A percentile compares a stretch with the other conserved stretches of the same genome.
phyloP scores from a whole-genome alignment of 257 asterid species.

The Solanum clarkiae region DNA sequence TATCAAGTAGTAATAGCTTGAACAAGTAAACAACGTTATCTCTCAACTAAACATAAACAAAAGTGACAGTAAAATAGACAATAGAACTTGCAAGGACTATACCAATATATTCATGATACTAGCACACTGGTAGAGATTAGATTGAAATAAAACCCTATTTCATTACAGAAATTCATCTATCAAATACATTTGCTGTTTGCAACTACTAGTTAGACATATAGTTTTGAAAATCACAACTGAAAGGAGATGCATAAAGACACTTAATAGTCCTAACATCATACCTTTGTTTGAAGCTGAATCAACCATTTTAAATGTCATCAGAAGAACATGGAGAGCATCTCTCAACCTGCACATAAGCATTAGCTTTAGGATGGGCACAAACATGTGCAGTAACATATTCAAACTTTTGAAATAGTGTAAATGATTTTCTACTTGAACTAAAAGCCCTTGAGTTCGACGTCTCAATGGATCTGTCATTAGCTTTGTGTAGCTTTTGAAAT shows the following conservation, averaged over 20 bases:
- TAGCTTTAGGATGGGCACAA: neutral
- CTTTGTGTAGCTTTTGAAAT: neutral
- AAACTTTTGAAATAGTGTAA: neutral
- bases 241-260: neutral
- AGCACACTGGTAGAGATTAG: neutral
- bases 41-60: neutral
- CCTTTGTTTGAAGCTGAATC: neutral
- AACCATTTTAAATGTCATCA: neutral
- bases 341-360: neutral
- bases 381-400: neutral
- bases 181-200: neutral
- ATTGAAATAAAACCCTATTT: neutral
- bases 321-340: neutral
- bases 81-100: neutral
- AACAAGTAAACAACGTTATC: neutral
- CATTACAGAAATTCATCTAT: neutral
- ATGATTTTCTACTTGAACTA: neutral
- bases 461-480: neutral
- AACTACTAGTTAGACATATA: neutral
- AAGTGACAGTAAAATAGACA: neutral
- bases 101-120: neutral
- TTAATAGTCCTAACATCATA: neutral
- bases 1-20: neutral
- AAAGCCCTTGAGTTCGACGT: neutral
- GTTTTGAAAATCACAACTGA: neutral